phyloP scores from a whole-genome alignment of 257 asterid species.

The Solanum corneliomulleri region DNA sequence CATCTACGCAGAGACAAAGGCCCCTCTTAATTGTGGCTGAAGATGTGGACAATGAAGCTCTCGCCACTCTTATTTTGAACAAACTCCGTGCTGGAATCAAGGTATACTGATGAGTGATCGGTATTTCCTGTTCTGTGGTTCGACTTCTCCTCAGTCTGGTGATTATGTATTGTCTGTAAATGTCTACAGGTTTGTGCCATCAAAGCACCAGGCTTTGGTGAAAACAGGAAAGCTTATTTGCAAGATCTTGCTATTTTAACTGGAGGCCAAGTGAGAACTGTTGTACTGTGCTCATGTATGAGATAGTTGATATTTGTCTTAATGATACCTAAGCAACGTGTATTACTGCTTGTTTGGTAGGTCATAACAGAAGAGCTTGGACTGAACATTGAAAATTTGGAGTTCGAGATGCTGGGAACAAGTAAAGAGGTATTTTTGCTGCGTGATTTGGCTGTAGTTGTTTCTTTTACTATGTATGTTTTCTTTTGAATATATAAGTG shows the following conservation, averaged over 20 bases:
- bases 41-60: conserved; percentile 94
- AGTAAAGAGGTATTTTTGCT: conserved; percentile 60
- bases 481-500: background rate
- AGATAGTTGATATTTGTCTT: background rate
- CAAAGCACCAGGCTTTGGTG: conserved; percentile 96
- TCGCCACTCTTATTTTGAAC: conserved; percentile 88
- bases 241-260: conserved; percentile 86
- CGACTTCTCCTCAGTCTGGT: background rate
- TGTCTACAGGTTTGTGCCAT: conserved; percentile 73
- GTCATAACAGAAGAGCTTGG: conserved; percentile 96
- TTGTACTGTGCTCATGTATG: background rate
- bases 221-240: conserved; percentile 67
- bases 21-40: conserved; percentile 80
- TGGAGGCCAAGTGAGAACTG: conserved; percentile 62
- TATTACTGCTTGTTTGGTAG: conserved; percentile 17
- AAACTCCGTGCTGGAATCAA: conserved; percentile 92
- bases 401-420: conserved; percentile 76
- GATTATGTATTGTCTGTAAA: background rate
- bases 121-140: background rate
- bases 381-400: conserved; percentile 67
- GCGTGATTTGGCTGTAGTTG: background rate
- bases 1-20: conserved; percentile 50
- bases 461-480: background rate
- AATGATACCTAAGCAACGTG: background rate
- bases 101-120: conserved; percentile 18